Evolutionary conservation across 2,329 filamentous ascomycete species (phyloP).

Genomic region (Metarhizium anisopliae): DNA sequence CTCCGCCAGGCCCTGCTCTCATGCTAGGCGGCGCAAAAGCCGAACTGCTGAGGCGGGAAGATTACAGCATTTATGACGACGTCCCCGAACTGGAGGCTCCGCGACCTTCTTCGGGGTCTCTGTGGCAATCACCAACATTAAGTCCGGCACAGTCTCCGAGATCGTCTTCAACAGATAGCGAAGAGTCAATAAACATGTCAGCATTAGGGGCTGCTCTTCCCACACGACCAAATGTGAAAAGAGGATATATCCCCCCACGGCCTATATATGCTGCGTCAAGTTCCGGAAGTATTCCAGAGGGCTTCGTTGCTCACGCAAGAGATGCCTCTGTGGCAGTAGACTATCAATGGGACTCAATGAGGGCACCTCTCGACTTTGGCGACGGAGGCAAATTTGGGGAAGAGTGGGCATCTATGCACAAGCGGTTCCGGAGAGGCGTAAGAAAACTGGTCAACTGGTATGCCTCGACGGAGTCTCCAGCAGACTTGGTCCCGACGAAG

Average conservation of each 20-base stretch:
- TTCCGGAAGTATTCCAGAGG: conserved; percentile 72
- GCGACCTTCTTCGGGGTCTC: conserved; percentile 15
- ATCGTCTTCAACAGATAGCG: conserved; percentile 17
- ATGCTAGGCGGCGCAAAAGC: conserved; percentile 88
- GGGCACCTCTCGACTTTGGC: conserved; percentile 69
- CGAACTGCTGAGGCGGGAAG: conserved; percentile 69
- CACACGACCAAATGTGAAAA: conserved; percentile 16
- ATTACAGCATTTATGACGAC: conserved; percentile 44
- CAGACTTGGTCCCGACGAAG: conserved; percentile 38
- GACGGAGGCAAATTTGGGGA: conserved; percentile 82
- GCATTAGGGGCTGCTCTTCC: conserved; percentile 26
- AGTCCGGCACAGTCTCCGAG: conserved; percentile 14
- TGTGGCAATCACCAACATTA: conserved; percentile 24
- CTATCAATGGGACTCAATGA: conserved; percentile 92
- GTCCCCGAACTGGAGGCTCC: conserved; percentile 12
- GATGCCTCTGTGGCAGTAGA: conserved; percentile 83
- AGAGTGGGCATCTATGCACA: conserved; percentile 95
- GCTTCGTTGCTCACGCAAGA: conserved; percentile 83
- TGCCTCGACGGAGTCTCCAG: conserved; percentile 41
- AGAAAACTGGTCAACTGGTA: conserved; percentile 82
- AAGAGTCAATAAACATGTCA: conserved; percentile 18
- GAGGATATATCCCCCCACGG: conserved; percentile 63
- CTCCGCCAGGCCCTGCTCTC: conserved; percentile 74
- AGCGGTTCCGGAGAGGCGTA: conserved; percentile 72
- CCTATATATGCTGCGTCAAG: conserved; percentile 77